Base-by-base conservation (phyloP, 192 early-diverging fungal species). In the Gigaspora rosea region DNA sequence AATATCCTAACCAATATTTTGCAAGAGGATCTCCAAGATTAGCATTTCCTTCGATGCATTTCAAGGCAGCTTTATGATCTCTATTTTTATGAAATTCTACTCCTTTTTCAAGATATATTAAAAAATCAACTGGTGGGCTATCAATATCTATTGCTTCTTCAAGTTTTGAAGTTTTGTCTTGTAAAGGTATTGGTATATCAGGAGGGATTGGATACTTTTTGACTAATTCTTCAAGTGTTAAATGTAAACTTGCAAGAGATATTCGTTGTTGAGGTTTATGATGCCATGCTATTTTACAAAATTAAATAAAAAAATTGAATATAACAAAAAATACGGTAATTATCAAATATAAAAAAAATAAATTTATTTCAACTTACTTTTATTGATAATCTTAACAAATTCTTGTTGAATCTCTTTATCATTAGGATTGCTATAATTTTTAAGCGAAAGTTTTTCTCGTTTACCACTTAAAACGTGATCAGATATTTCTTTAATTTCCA, bases 1-100 rank as follows among this genome's bases (percentile, higher is more conserved):
- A 54, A 54, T 54, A 54, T 54, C 52, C 52, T 54, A 16, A 16
- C 52, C 52, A 56, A 56, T 56, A 56, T 56, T 56, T 56, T 56
- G 52, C 52, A 15, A 15, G 0, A 11, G 52, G 15, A 56, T 56
- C 18, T 12, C 18, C 11, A 18, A 56, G 18, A 0, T 15, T n/a
- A 4, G 52, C 0, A 15, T 56, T 13, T n/a, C 4, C 52, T 56
- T 4, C 12, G 18, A 56, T 18, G 12, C 52, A 56, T 15, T 56
- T n/a, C 52, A 13, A 56, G 18, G 52, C 12, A 18, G 12, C 18
- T 56, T 13, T 15, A 15, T 56, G 12, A 18, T 56, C 52, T 13
- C 18, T 11, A 18, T 15, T 56, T n/a, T 56, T 56, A 56, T 56
- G 52, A 18, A n/a, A 4, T 56, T 4, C 41, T 6, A 41, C 7